Conservation (phyloP, 2,329 filamentous ascomycete species). For the Alternaria angustiovoidea region DNA sequence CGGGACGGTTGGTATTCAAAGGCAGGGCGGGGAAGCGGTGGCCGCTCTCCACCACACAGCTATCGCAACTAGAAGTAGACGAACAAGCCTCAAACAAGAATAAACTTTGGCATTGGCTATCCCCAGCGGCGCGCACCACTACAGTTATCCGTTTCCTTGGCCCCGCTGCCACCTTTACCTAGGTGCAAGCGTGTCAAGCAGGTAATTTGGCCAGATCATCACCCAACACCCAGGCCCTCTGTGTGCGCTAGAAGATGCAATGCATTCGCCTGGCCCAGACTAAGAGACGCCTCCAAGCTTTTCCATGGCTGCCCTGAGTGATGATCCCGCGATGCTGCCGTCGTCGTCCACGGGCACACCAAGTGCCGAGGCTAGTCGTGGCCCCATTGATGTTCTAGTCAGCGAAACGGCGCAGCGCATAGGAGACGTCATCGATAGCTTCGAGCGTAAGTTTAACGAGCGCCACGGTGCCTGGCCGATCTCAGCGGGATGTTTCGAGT, state of each 20-base stretch:
- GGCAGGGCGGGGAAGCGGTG: conserved; percentile 29
- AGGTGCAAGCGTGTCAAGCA: neutral
- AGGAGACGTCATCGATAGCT: conserved; percentile 36
- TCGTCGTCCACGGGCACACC: neutral
- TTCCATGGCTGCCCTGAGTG: conserved; percentile 6
- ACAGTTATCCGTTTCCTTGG: neutral
- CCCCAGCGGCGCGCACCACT: neutral
- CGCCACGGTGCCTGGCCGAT: conserved; percentile 25
- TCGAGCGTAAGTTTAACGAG: conserved; percentile 33
- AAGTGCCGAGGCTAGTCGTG: conserved; percentile 11
- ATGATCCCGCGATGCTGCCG: conserved; percentile 9
- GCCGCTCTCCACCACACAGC: conserved; percentile 9
- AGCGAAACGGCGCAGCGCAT: conserved; percentile 28
- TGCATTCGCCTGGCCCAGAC: conserved; percentile 20
- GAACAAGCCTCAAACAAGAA: conserved; percentile 5
- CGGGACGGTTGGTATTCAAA: conserved; percentile 26
- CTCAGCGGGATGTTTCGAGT: conserved; percentile 21
- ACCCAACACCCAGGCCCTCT: neutral
- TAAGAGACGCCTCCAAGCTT: conserved; percentile 13
- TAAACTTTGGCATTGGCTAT: neutral
- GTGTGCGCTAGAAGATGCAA: conserved; percentile 16
- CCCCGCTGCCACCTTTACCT: neutral
- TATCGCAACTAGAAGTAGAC: conserved; percentile 7
- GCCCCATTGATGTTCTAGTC: conserved; percentile 27
- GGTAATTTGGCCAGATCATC: neutral